phyloP scores from a whole-genome alignment of 306 rosid species.

The Prunus davidiana region DNA sequence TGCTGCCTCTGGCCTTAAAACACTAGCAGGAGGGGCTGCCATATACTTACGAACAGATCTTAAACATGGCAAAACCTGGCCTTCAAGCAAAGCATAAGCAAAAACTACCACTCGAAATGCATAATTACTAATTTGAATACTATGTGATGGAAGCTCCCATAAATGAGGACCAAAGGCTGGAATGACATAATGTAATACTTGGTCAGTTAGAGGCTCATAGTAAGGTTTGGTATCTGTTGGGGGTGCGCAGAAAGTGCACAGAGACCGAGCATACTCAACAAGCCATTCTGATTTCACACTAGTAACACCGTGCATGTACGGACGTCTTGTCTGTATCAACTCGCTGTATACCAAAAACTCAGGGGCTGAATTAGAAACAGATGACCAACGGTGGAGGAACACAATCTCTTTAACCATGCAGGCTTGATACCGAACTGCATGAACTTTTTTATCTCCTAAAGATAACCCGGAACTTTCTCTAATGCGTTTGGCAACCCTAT shows the following conservation, averaged over 20 bases:
- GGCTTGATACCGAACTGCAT: slow-evolving; percentile 59
- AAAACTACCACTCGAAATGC: slow-evolving; percentile 50
- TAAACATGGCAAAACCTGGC: slow-evolving; percentile 81
- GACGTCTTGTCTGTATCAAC: slow-evolving; percentile 62
- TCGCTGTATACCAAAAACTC: slow-evolving; percentile 90
- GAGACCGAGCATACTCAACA: slow-evolving; percentile 65
- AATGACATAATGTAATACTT: slow-evolving; percentile 53
- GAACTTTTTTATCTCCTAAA: slow-evolving; percentile 41
- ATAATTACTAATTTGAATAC: slow-evolving; percentile 37
- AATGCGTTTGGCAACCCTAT: slow-evolving; percentile 81
- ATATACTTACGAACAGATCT: slow-evolving; percentile 48
- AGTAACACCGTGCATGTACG: slow-evolving; percentile 90
- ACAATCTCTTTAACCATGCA: slow-evolving; percentile 65
- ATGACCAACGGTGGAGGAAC: slow-evolving; percentile 71
- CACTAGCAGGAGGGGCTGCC: slow-evolving; percentile 71
- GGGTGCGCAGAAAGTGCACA: slow-evolving; percentile 64
- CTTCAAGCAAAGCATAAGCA: slow-evolving; percentile 77
- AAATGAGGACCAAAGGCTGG: slow-evolving; percentile 74
- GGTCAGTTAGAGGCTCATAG: slow-evolving; percentile 63
- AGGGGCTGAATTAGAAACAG: slow-evolving; percentile 61
- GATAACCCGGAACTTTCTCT: slow-evolving; percentile 42
- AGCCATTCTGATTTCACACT: slow-evolving; percentile 80
- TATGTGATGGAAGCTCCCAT: slow-evolving; percentile 76
- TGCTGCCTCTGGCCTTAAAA: slow-evolving; percentile 68
- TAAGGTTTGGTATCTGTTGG: slow-evolving; percentile 58